Evolutionary conservation across 2,329 filamentous ascomycete species (phyloP).

Genomic region (Cladosporium velox): DNA sequence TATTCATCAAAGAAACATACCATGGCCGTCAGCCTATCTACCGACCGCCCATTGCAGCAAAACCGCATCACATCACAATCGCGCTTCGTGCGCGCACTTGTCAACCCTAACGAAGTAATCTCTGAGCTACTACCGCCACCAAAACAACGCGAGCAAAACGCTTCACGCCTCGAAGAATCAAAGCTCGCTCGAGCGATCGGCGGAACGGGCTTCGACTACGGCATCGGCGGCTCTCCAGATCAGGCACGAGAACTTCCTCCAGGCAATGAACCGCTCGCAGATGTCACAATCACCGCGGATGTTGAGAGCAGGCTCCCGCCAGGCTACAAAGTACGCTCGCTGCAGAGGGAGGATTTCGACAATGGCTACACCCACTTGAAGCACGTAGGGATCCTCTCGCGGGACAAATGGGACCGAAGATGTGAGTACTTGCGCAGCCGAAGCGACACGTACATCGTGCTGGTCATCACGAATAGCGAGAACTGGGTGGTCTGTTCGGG

Average conservation of each 20-base stretch:
- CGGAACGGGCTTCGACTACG: conserved; percentile 22
- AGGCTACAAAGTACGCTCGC: conserved; percentile 27
- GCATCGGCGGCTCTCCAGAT: conserved; percentile 20
- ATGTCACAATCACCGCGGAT: conserved; percentile 19
- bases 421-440: conserved; percentile 25
- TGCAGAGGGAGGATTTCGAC: conserved; percentile 26
- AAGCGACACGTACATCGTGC: conserved; percentile 25
- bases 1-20: neutral
- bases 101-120: conserved; percentile 22
- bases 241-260: conserved; percentile 17
- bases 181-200: conserved; percentile 24
- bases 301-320: conserved; percentile 27
- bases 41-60: neutral
- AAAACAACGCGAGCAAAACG: conserved; percentile 23
- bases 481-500: conserved; percentile 28
- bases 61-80: conserved; percentile 5
- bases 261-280: conserved; percentile 24
- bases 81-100: conserved; percentile 22
- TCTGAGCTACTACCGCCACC: conserved; percentile 21
- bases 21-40: conserved; percentile 8
- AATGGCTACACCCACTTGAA: conserved; percentile 26
- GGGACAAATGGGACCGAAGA: conserved; percentile 27
- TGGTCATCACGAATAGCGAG: conserved; percentile 24
- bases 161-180: conserved; percentile 24
- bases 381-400: conserved; percentile 25